Evolutionary conservation across 768 basidiomycete species (phyloP).

Genomic region (Lanmaoa rubissima): DNA sequence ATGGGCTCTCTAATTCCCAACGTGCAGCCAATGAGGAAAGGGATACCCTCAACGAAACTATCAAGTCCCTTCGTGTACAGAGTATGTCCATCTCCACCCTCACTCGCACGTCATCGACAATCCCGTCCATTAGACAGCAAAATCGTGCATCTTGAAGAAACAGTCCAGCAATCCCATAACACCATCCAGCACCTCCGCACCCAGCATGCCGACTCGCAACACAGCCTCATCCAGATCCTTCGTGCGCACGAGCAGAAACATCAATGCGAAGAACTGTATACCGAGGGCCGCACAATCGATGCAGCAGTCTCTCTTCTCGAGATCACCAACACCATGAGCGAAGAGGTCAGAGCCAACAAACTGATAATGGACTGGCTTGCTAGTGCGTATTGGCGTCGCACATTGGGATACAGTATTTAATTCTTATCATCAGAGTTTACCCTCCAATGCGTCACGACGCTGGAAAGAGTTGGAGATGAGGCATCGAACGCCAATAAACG

Average conservation of each 20-base stretch:
- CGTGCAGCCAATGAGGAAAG: no score
- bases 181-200: neutral
- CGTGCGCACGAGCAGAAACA: slow-evolving; percentile 1
- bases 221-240: neutral
- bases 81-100: neutral
- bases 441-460: neutral
- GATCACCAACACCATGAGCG: neutral
- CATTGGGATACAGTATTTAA: accelerated
- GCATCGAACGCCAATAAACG: neutral
- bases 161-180: neutral
- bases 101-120: neutral
- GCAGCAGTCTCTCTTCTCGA: neutral
- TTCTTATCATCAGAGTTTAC: slow-evolving; percentile 1
- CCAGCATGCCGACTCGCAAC: neutral
- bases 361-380: slow-evolving; percentile 1
- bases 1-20: no score
- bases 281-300: neutral
- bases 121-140: neutral
- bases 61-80: no score
- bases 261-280: slow-evolving; percentile 5
- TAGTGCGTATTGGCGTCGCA: neutral
- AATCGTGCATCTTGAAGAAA: neutral
- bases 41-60: no score
- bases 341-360: neutral
- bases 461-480: slow-evolving; percentile 1